Percentiles rank a stretch among this genome's conserved stretches.
Evolutionary conservation across 768 basidiomycete species (phyloP).

Genomic region (Antrodiella citrinella): DNA sequence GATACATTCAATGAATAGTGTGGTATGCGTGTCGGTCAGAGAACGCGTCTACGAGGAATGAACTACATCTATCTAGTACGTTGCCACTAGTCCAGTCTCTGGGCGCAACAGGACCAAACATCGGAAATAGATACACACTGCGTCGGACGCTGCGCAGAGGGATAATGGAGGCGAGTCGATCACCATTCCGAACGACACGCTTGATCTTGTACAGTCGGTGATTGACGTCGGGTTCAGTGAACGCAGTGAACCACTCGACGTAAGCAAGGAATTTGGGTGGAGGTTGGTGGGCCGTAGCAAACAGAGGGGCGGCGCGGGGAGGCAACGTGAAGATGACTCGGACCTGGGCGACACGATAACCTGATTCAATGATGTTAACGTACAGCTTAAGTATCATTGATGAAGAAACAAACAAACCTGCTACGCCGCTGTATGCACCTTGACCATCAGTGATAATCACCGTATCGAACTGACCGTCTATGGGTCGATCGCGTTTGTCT

Average conservation of each 20-base stretch:
- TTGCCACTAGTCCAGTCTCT: no score
- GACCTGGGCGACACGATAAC: slow-evolving; percentile 3
- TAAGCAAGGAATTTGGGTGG: slow-evolving; percentile 1
- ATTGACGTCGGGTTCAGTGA: neutral
- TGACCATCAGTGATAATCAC: slow-evolving; percentile 13
- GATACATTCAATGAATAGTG: neutral
- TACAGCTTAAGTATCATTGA: neutral
- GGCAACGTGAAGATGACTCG: slow-evolving; percentile 4
- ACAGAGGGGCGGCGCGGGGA: neutral
- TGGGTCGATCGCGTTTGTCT: slow-evolving; percentile 9
- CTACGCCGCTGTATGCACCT: neutral
- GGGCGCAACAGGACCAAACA: neutral
- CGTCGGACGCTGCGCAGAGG: neutral
- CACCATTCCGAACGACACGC: neutral
- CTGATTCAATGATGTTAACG: neutral
- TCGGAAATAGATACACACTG: no score
- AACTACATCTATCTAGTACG: neutral
- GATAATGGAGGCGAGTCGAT: neutral
- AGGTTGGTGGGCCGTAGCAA: neutral
- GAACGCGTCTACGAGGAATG: slow-evolving; percentile 2
- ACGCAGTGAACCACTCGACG: slow-evolving; percentile 7
- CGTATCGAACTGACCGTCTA: no score
- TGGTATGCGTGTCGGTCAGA: slow-evolving; percentile 2
- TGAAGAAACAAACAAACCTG: neutral
- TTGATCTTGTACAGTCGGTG: neutral